Base-by-base conservation (phyloP, 495 filamentous ascomycete genomes). In the Xylaria acuta region DNA sequence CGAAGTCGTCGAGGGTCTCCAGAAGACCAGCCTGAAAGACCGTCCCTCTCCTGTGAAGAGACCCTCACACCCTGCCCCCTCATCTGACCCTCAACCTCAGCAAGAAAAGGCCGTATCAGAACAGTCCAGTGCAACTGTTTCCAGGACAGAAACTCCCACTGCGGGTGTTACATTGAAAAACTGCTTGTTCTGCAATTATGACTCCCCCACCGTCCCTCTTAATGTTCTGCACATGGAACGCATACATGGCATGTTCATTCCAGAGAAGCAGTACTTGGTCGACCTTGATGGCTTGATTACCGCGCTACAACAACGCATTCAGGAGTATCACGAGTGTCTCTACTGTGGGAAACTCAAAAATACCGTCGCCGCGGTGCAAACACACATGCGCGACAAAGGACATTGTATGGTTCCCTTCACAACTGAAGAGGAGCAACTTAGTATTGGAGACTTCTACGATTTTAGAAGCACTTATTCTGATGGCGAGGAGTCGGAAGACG, bases 361-460 rank as follows among this genome's bases (percentile, higher is more conserved):
- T 71, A 93, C 90, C 32, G 83, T 90, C 1, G 87, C 88, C 67
- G 94, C 92, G 18, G 87, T 93, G 47, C 93, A 96, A 72, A 97
- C 93, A 0, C 96, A 99, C 80, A 99, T 99, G 96, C 91, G 92
- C 43, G 96, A 99, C 80, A 95, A 94, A 82, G 90, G 93, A 11
- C 96, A 99, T 81, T 98, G 94, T 85, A 97, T 93, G 88, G 95
- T 99, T 73, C 94, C 93, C 1, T 99, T 97, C 80, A 91, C 92
- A 56, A 90, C 89, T 0, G 93, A 97, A 77, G 92, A 92, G 43
- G 94, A 99, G 77, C 94, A 97, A 82, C 86, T 99, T 22, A 94
- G 97, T 67, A 91, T 99, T 71, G 97, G 96, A n/a, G 92, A 98
- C 58, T 98, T 93, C 83, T 99, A 98, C 83, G 97, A 99, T 80